Conservation (phyloP, 345 rosid species). For the Corchorus capsularis region DNA sequence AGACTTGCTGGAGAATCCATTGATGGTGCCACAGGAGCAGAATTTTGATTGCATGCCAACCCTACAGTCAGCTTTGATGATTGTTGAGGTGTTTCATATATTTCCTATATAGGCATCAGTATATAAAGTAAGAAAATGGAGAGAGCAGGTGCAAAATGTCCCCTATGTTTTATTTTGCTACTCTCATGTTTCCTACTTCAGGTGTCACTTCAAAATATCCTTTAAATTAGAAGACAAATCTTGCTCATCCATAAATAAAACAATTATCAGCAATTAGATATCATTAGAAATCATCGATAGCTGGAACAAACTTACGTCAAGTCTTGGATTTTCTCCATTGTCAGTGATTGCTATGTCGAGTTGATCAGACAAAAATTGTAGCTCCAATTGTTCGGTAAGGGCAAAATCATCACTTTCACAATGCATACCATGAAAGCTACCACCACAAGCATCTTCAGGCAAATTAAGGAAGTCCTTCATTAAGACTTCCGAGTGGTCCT, state of each 20-base stretch:
- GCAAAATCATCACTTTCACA: slow-evolving; percentile 44
- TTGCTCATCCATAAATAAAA: not conserved
- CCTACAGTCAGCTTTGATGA: slow-evolving; percentile 35
- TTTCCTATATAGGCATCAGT: slow-evolving; percentile 52
- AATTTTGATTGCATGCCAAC: slow-evolving; percentile 36
- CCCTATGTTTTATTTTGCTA: slow-evolving; percentile 4
- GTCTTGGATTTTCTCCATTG: slow-evolving; percentile 75
- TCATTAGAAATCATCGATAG: not conserved
- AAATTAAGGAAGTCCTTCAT: slow-evolving; percentile 59
- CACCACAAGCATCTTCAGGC: slow-evolving; percentile 55
- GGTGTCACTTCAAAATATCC: slow-evolving; percentile 7
- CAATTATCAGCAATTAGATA: slow-evolving; percentile 1
- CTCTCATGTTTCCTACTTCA: not conserved
- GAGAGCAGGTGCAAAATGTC: not conserved
- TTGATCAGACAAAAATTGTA: slow-evolving; percentile 80
- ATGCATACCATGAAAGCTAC: slow-evolving; percentile 47
- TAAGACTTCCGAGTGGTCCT: slow-evolving; percentile 44
- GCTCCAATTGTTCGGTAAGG: slow-evolving; percentile 67
- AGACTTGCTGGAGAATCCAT: slow-evolving; percentile 46
- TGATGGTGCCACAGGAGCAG: slow-evolving; percentile 35
- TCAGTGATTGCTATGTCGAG: slow-evolving; percentile 79
- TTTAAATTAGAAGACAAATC: slow-evolving; percentile 4
- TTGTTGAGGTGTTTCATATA: slow-evolving; percentile 56
- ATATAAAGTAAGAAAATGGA: slow-evolving; percentile 28
- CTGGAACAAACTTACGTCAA: slow-evolving; percentile 59